Percentiles rank a stretch among this genome's conserved stretches.
These are phyloP conservation scores for Tremella mesenterica DNA, from an alignment of 768 basidiomycete genomes.

Conservation along the genomic window DNA sequence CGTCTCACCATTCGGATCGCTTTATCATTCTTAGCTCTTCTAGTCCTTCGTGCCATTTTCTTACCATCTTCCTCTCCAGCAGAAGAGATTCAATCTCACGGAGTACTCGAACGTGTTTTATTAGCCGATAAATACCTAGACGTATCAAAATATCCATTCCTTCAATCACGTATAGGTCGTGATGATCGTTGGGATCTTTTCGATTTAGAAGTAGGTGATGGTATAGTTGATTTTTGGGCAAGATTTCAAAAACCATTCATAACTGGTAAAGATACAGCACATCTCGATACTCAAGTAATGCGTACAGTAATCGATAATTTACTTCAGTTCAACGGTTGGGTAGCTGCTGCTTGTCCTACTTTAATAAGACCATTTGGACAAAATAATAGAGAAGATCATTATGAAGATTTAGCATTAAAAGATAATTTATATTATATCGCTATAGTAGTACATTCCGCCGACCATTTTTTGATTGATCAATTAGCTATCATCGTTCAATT, in stretches of 20 bases:
- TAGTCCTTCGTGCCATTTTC: conserved; percentile 39
- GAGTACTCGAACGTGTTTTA: conserved; percentile 59
- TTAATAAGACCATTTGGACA: conserved; percentile 90
- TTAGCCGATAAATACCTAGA: conserved; percentile 68
- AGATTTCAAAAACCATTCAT: conserved; percentile 89
- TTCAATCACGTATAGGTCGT: conserved; percentile 79
- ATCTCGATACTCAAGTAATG: conserved; percentile 84
- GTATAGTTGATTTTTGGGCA: conserved; percentile 80
- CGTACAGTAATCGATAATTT: conserved; percentile 83
- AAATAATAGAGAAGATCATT: conserved; percentile 73
- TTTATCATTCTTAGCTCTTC: conserved; percentile 28
- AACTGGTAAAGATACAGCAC: conserved; percentile 67
- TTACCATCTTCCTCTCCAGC: conserved; percentile 24
- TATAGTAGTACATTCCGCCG: conserved; percentile 91
- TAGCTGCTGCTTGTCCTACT: conserved; percentile 87
- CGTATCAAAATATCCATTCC: conserved; percentile 75
- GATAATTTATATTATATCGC: conserved; percentile 89
- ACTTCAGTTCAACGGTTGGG: conserved; percentile 95
- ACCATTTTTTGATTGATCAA: conserved; percentile 98
- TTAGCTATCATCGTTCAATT: conserved; percentile 96
- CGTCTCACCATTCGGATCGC: conserved; percentile 36
- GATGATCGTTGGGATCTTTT: conserved; percentile 75
- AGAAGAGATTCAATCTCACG: conserved; percentile 53
- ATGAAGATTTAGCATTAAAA: conserved; percentile 74
- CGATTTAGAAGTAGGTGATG: conserved; percentile 62